These are phyloP conservation scores for Fragilariopsis cylindrus DNA, from an alignment of 108 stramenopile genomes.

Conservation along the genomic window DNA sequence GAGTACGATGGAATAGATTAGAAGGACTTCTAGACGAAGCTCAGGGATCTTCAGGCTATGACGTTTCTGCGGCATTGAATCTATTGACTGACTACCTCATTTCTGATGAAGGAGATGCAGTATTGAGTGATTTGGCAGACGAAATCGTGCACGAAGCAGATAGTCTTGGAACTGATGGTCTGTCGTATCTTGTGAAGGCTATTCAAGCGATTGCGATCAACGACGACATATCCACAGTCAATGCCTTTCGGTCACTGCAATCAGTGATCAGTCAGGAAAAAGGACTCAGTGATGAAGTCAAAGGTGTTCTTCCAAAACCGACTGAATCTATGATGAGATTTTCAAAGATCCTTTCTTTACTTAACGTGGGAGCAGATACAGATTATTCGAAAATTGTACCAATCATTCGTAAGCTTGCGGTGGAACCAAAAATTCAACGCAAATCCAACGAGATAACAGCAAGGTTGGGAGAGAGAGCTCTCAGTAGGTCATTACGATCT, in stretches of 20 bases:
- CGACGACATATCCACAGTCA: conserved; percentile 68
- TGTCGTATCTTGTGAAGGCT: conserved; percentile 62
- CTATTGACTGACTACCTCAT: conserved; percentile 79
- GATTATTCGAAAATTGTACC: conserved; percentile 67
- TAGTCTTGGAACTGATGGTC: conserved; percentile 65
- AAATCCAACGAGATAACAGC: conserved; percentile 74
- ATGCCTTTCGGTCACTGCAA: conserved; percentile 66
- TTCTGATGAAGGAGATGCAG: conserved; percentile 73
- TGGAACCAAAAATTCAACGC: conserved; percentile 70
- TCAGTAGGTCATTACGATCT: conserved; percentile 71
- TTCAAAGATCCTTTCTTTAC: conserved; percentile 48
- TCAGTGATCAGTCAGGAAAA: conserved; percentile 31
- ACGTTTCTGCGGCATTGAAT: conserved; percentile 86
- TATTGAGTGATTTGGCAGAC: conserved; percentile 69
- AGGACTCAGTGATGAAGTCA: conserved; percentile 32
- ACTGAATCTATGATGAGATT: conserved; percentile 75
- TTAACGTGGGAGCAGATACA: conserved; percentile 49
- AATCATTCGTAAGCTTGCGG: conserved; percentile 65
- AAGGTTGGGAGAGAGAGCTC: conserved; percentile 62
- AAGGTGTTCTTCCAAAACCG: conserved; percentile 58
- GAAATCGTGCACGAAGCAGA: conserved; percentile 80
- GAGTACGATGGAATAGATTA: conserved; percentile 86
- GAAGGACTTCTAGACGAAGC: conserved; percentile 87
- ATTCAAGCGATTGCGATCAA: conserved; percentile 55
- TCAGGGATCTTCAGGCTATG: conserved; percentile 70